Evolutionary conservation across 306 rosid genomes (phyloP), one percentile per base, ranked within the genome.

Genomic region (Malus sylvestris): DNA sequence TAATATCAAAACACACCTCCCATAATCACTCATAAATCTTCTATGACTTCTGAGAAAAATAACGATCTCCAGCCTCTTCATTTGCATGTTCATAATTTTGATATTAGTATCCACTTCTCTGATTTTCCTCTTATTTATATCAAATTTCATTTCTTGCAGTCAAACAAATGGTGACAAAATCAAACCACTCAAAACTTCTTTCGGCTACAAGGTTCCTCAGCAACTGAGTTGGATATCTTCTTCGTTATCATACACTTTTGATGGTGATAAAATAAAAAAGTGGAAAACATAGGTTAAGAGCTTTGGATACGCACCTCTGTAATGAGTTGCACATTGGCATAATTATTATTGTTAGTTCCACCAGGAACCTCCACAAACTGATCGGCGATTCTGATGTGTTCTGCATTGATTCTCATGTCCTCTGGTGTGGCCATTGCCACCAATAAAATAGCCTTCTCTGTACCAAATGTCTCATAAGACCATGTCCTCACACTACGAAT

Each of bases 371-470:
- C 98, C 60, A 92, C 98, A 88, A 96, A 96, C 81, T 96, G 97
- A 89, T 96, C 98, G 20, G 99, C 99, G 33, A 92, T 96, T 88
- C 98, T 92, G 82, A 96, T 96, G 87, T 96, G 99, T 74, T 96
- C 99, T n/a, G 99, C 99, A 82, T 96, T 96, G 88, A 96, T 96
- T 85, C 98, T 87, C 99, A 96, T 96, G 81, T 96, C 99, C 87
- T 96, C 99, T 60, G 99, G 97, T 35, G 99, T 96, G 80, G 99
- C 99, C 99, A 96, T 96, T 85, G 99, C 98, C 52, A 96, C 99
- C 89, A 96, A 86, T 83, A 91, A 84, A 84, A 96, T 89, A 61
- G 98, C 97, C 84, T 92, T 96, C 87, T 96, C 99, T 1, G 97
- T 82, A 76, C 99, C 98, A 82, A 96, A 89, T 59, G 98, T 85